These are phyloP conservation scores for Aspergillus tamarii DNA, from an alignment of 2,329 filamentous ascomycete species.

Conservation along the genomic window DNA sequence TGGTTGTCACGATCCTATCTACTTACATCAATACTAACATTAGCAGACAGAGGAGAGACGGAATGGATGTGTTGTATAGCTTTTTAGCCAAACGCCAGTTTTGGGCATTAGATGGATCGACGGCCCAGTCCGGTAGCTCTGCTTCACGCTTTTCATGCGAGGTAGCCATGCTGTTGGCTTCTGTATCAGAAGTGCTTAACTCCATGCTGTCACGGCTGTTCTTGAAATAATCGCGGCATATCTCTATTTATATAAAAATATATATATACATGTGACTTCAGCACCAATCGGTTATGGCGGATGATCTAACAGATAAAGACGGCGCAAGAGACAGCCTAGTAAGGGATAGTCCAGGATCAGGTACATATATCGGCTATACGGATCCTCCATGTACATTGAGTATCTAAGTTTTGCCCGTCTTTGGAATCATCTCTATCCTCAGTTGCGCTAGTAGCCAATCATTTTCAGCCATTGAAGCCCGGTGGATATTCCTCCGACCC, in stretches of 20 bases:
- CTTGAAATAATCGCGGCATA: neutral
- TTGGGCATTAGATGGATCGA: neutral
- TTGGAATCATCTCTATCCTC: neutral
- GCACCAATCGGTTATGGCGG: neutral
- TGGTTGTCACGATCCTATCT: no score
- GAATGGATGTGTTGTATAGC: neutral
- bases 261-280: neutral
- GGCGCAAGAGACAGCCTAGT: neutral
- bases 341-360: neutral
- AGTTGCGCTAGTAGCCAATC: no score
- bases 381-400: neutral
- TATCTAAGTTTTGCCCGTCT: no score
- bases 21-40: neutral
- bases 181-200: neutral
- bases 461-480: no score
- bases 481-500: no score
- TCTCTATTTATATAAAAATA: neutral
- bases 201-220: neutral
- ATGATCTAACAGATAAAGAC: neutral
- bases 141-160: neutral
- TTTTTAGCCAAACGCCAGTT: slow-evolving; percentile 1
- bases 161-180: neutral
- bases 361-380: neutral
- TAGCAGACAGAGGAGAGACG: neutral
- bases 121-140: neutral